These are phyloP conservation scores for Candida sanyaensis DNA, from an alignment of 1,139 yeast species.

Conservation along the genomic window DNA sequence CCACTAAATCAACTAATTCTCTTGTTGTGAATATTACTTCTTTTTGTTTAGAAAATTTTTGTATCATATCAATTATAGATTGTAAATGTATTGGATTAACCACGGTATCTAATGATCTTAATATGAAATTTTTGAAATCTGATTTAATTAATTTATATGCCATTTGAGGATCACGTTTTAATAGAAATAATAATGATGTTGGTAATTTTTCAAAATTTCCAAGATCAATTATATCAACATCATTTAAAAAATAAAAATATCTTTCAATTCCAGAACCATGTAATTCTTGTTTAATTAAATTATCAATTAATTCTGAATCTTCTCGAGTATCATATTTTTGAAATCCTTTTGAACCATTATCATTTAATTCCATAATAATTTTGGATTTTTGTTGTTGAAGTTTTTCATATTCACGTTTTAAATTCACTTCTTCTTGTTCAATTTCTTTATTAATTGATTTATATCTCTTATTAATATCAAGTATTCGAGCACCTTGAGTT, in stretches of 20 bases:
- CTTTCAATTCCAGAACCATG: slow-evolving; percentile 9
- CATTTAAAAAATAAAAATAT: slow-evolving; percentile 17
- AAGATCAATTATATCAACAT: slow-evolving; percentile 2
- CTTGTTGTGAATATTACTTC: background rate
- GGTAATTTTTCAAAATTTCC: slow-evolving; percentile 3
- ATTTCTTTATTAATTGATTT: slow-evolving; percentile 18
- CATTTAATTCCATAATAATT: slow-evolving; percentile 26
- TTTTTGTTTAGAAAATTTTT: background rate
- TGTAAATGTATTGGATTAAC: slow-evolving; percentile 5
- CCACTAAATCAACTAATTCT: slow-evolving; percentile 3
- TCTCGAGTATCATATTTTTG: slow-evolving; percentile 6
- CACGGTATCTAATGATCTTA: slow-evolving; percentile 4
- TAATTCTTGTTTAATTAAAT: slow-evolving; percentile 11
- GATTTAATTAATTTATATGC: slow-evolving; percentile 3
- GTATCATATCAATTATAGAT: slow-evolving; percentile 5
- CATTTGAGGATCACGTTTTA: slow-evolving; percentile 1
- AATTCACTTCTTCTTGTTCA: slow-evolving; percentile 16
- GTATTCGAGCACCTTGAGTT: slow-evolving; percentile 26
- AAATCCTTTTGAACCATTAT: slow-evolving; percentile 25
- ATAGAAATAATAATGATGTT: slow-evolving; percentile 5
- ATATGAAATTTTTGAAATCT: slow-evolving; percentile 3
- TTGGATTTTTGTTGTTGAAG: slow-evolving; percentile 10
- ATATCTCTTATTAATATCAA: slow-evolving; percentile 17
- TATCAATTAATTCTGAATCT: slow-evolving; percentile 13
- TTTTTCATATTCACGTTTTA: slow-evolving; percentile 13